Base-by-base conservation (phyloP, 148 eudicot genomes). In the Camellia sinensis region DNA sequence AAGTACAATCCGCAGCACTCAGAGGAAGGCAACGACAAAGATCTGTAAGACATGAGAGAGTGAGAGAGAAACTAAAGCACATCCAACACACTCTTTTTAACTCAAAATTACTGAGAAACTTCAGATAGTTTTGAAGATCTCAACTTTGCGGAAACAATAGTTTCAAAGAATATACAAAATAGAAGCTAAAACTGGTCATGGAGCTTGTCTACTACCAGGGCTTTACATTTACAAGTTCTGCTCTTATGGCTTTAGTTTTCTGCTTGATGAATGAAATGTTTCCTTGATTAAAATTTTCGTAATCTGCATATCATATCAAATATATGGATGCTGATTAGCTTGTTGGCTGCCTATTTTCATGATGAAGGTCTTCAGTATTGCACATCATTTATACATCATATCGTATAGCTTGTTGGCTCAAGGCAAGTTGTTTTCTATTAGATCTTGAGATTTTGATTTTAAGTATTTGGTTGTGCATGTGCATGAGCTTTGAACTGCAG, bases 1-100 rank as follows among this genome's bases (percentile, higher is more conserved):
- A 87, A 91, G 70, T 89, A 86, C 84, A 80, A 82, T 43, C 90
- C 92, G 17, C 59, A 60, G 21, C 46, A 1, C 7, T 53, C 37
- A 3, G 69, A 70, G 64, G n/a, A 29, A 57, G 17, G 57, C 41
- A 48, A 54, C 13, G 12, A 19, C 41, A 50, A 59, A 2, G 59
- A 12, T 54, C 57, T 7, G 57, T 54, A 8, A 15, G 57, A 17
- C 4, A 5, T 19, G 67, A 64, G 67, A 19, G 67, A 64, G 37
- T 21, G 67, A 64, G 37, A 64, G 67, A 48, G 52, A 48, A 7
- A 48, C 52, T 18, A 17, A 64, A 17, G 4, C 12, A 68, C 10
- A 0, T 21, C 9, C 10, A 2, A 8, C 67, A 7, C 52, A 48
- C 52, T 7, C 52, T 48, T 29, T 29, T 61, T 63, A n/a, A n/a